These are phyloP conservation scores for Dichotomocladium elegans DNA, from an alignment of 371 early-diverging fungal species.

Conservation along the genomic window DNA sequence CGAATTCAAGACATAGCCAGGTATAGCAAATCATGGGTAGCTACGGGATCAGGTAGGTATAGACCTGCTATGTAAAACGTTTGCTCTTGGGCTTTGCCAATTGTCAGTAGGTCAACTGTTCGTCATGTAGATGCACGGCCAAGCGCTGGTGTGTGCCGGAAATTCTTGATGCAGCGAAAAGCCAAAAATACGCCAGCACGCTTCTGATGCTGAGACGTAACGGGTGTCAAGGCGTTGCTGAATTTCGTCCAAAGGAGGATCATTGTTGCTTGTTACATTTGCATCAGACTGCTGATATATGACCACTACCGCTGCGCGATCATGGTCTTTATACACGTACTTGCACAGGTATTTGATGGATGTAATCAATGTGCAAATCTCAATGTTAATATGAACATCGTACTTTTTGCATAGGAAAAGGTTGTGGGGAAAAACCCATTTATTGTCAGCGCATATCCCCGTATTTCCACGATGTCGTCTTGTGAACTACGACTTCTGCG, in stretches of 20 bases:
- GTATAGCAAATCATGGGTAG: conserved; percentile 9
- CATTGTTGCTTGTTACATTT: neutral
- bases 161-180: conserved; percentile 14
- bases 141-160: conserved; percentile 12
- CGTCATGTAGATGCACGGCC: conserved; percentile 15
- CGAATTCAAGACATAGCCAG: conserved; percentile 8
- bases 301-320: conserved; percentile 2
- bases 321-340: conserved; percentile 35
- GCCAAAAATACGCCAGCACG: conserved; percentile 20
- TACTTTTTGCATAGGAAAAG: conserved; percentile 30
- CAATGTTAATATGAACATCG: conserved; percentile 38
- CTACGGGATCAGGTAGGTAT: conserved; percentile 3
- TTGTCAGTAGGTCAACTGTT: conserved; percentile 5
- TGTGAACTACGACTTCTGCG: neutral
- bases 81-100: neutral
- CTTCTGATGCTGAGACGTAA: conserved; percentile 31
- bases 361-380: conserved; percentile 17
- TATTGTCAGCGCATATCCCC: conserved; percentile 10
- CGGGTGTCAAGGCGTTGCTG: conserved; percentile 11
- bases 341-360: conserved; percentile 37
- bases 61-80: neutral
- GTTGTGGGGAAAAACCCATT: conserved; percentile 32
- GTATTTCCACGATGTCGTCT: too few relatives aligned
- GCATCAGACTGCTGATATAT: too few relatives aligned
- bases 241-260: conserved; percentile 10